Conservation (phyloP, 2,329 filamentous ascomycete genomes). For the Elsinoe batatas region DNA sequence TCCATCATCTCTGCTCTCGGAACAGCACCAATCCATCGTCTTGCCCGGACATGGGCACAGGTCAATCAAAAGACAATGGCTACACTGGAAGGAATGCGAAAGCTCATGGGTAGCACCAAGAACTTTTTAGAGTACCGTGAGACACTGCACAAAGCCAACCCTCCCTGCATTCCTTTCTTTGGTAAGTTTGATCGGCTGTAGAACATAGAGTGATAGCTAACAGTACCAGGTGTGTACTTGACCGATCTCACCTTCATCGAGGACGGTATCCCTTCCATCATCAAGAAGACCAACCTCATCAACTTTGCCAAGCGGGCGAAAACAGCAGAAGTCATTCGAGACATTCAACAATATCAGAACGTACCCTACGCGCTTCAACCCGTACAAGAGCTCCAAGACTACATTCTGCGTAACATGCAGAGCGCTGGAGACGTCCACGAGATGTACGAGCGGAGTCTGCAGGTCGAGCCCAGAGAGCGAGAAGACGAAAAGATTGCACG, state of each 20-base stretch:
- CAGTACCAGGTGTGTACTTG: slow-evolving; percentile 68
- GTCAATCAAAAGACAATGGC: slow-evolving; percentile 75
- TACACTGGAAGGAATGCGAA: slow-evolving; percentile 81
- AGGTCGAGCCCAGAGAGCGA: slow-evolving; percentile 85
- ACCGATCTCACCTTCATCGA: slow-evolving; percentile 98
- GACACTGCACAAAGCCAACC: slow-evolving; percentile 81
- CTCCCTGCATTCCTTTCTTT: slow-evolving; percentile 96
- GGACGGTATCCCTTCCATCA: slow-evolving; percentile 90
- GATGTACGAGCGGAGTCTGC: slow-evolving; percentile 97
- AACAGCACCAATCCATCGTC: slow-evolving; percentile 86
- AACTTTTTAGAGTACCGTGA: slow-evolving; percentile 98
- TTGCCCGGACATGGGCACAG: slow-evolving; percentile 89
- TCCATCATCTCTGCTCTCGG: slow-evolving; percentile 94
- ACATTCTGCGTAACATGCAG: slow-evolving; percentile 94
- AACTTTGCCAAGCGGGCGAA: slow-evolving; percentile 98
- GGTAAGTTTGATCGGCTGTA: slow-evolving; percentile 44
- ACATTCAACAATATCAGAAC: slow-evolving; percentile 98
- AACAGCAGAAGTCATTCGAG: slow-evolving; percentile 94
- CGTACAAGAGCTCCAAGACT: slow-evolving; percentile 87
- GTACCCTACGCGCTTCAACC: slow-evolving; percentile 88
- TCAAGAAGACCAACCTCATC: slow-evolving; percentile 93
- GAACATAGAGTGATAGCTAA: background rate
- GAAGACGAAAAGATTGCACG: slow-evolving; percentile 99
- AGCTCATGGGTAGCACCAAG: slow-evolving; percentile 92
- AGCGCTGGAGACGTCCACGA: slow-evolving; percentile 92